Base-by-base conservation (phyloP, 2,329 filamentous ascomycete genomes). In the Scedosporium apiospermum region DNA sequence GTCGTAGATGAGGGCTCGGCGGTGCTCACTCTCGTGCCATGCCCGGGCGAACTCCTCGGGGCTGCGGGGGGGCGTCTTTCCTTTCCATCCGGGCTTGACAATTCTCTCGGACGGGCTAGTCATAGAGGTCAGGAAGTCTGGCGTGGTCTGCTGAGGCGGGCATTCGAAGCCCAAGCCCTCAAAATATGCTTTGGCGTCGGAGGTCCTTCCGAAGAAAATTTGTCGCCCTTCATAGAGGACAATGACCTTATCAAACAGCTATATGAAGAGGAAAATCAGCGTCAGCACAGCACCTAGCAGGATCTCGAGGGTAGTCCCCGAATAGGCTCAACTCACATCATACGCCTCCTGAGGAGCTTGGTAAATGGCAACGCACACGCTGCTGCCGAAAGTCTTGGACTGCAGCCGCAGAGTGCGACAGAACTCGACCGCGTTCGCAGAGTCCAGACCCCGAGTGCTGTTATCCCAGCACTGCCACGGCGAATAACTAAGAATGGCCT, bases 121-220 rank as follows among this genome's bases (percentile, higher is more conserved):
- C 49, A 83, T 76, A 1, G 79, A 79, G 4, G 58, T 93, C 41
- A 93, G 74, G 73, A 93, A 93, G 71, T 93, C 90, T n/a, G 77
- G 86, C 0, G 87, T 87, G 0, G 88, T 91, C 81, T 87, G 85
- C 12, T 89, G 82, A 26, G 85, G 80, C 0, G 89, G 88, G 68
- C 88, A 90, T 14, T 83, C 78, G 73, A 21, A 89, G 0, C 86
- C 86, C 64, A 88, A 74, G 16, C 79, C 73, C 64, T 84, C 74
- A 64, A 90, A 89, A 68, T 86, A 89, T 2, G 75, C 69, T 69
- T 84, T 88, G 1, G 89, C 89, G 1, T 82, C 75, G 4, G 82
- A 79, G 0, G 83, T 80, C 0, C 74, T 76, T 3, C 87, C 88
- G 65, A 86, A 89, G 73, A 81, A 90, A 63, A 88, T 84, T 68